Percentiles rank a stretch among this genome's conserved stretches.
Evolutionary conservation across 495 filamentous ascomycete genomes (phyloP).

Genomic region (Penicillium goetzii): DNA sequence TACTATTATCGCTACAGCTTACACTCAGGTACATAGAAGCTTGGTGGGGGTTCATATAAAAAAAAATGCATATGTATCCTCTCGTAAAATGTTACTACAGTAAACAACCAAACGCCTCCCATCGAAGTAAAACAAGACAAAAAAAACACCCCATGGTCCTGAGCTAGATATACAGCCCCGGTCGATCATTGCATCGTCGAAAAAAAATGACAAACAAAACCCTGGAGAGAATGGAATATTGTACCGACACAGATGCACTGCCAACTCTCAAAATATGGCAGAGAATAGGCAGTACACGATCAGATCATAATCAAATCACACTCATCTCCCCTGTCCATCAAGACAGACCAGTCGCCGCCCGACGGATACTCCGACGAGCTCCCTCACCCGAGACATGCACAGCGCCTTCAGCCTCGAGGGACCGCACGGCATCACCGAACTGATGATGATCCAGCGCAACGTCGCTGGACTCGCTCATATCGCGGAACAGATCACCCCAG

Average conservation of each 20-base stretch:
- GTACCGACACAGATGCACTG: background rate
- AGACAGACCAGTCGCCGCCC: constrained; percentile 40
- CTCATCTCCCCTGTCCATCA: background rate
- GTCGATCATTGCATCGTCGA: constrained; percentile 22
- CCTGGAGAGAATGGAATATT: constrained; percentile 1
- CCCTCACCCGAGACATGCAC: constrained; percentile 86
- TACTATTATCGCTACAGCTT: too few species aligned
- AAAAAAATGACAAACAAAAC: constrained; percentile 2
- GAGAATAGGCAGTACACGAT: constrained; percentile 12
- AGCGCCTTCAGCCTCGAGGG: constrained; percentile 81
- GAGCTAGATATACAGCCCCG: constrained; percentile 15
- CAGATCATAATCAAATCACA: background rate
- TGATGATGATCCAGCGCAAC: constrained; percentile 73
- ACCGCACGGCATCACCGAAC: constrained; percentile 77
- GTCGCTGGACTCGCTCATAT: constrained; percentile 74
- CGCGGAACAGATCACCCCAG: constrained; percentile 74
- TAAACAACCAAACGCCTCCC: constrained; percentile 2
- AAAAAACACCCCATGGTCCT: constrained; percentile 10
- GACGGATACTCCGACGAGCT: constrained; percentile 76
- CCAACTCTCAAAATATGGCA: background rate
- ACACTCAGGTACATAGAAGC: background rate
- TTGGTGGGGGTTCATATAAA: background rate
- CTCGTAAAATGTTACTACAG: background rate
- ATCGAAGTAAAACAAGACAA: constrained; percentile 9
- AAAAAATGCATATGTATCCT: background rate